Percentiles rank a stretch among this genome's conserved stretches.
Conservation (phyloP, 495 filamentous ascomycete species). For the Aspergillus incahuasiensis region DNA sequence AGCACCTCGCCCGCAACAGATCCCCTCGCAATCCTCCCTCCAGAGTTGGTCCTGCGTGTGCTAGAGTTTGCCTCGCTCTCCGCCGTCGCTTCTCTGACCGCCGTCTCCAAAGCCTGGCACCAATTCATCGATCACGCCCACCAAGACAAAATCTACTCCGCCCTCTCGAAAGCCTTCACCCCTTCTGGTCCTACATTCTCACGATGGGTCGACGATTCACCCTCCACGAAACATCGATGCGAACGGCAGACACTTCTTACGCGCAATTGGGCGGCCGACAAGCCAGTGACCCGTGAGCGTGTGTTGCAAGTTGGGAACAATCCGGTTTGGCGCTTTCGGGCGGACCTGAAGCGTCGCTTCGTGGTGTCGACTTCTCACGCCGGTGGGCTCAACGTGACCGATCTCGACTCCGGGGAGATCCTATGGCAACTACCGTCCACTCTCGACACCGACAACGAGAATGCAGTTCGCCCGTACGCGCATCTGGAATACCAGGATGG, state of each 20-base stretch:
- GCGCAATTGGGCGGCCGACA: conserved; percentile 30
- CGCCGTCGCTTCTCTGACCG: conserved; percentile 29
- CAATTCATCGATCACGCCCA: conserved; percentile 39
- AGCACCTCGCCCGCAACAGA: conserved; percentile 15
- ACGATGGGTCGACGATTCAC: conserved; percentile 20
- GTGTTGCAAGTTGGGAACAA: conserved; percentile 37
- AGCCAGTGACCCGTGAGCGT: conserved; percentile 28
- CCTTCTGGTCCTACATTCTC: conserved; percentile 21
- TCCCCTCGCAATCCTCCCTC: conserved; percentile 30
- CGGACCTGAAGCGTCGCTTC: conserved; percentile 38
- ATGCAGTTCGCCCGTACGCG: conserved; percentile 32
- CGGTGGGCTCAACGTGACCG: conserved; percentile 37
- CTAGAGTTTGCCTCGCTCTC: conserved; percentile 33
- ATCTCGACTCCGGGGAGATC: conserved; percentile 33
- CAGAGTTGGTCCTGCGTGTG: conserved; percentile 35
- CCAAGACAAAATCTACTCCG: conserved; percentile 36
- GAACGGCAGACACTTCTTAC: conserved; percentile 32
- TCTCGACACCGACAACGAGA: conserved; percentile 20
- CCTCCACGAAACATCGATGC: conserved; percentile 38
- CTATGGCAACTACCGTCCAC: conserved; percentile 37
- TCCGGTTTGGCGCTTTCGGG: conserved; percentile 36
- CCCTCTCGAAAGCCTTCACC: conserved; percentile 25
- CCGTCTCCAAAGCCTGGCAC: conserved; percentile 36
- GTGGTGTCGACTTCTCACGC: conserved; percentile 36
- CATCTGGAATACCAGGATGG: conserved; percentile 43